Conservation (phyloP, 2,329 filamentous ascomycete genomes). For the Helotiales sp. region DNA sequence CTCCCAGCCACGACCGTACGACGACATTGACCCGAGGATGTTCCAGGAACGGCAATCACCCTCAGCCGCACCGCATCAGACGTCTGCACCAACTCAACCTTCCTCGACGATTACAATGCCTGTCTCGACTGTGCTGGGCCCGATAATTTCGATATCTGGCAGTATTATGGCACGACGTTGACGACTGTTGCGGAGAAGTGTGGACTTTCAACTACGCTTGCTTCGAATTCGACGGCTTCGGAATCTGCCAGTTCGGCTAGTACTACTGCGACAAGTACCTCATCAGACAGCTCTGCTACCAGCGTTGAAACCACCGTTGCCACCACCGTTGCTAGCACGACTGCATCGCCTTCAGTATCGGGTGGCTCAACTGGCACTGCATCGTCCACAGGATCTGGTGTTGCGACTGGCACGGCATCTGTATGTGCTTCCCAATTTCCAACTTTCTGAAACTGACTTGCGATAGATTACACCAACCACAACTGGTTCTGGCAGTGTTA, state of each 20-base stretch:
- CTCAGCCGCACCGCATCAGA: constrained; percentile 5
- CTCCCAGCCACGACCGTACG: neutral
- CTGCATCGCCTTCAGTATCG: neutral
- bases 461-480: constrained; percentile 3
- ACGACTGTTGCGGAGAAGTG: constrained; percentile 13
- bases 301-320: neutral
- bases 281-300: neutral
- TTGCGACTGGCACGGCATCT: neutral
- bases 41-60: constrained; percentile 11
- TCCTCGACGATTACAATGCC: constrained; percentile 20
- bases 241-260: neutral
- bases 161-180: constrained; percentile 20
- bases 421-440: neutral
- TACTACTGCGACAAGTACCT: neutral
- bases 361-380: neutral
- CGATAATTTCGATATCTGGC: constrained; percentile 25
- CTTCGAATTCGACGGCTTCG: neutral
- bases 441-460: neutral
- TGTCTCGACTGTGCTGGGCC: constrained; percentile 25
- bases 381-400: neutral
- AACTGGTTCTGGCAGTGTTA: constrained; percentile 5
- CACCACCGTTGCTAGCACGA: neutral
- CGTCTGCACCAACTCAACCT: constrained; percentile 18
- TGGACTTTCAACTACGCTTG: constrained; percentile 13
- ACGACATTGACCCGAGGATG: neutral